Evolutionary conservation across 2,329 filamentous ascomycete species (phyloP).

Genomic region (Pseudogymnoascus sp.): DNA sequence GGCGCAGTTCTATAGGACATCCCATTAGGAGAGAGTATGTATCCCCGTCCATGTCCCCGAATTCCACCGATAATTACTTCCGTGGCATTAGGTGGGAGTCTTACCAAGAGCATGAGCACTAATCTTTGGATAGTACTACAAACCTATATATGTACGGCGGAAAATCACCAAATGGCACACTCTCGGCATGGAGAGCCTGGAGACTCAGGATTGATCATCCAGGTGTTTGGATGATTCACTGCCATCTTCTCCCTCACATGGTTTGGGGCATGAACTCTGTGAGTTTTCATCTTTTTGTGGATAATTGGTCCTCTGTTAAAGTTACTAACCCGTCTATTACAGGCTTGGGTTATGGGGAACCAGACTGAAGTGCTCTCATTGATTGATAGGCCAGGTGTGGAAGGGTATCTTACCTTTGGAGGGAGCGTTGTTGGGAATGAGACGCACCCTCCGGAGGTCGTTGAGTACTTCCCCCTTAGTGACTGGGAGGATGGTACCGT

Average conservation of each 20-base stretch:
- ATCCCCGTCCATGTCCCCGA: background rate
- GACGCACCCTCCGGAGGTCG: slow-evolving; percentile 22
- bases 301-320: background rate
- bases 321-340: background rate
- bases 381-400: slow-evolving; percentile 22
- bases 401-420: slow-evolving; percentile 30
- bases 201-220: slow-evolving; percentile 40
- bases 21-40: slow-evolving; percentile 10
- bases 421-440: slow-evolving; percentile 28
- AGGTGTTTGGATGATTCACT: slow-evolving; percentile 46
- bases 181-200: slow-evolving; percentile 43
- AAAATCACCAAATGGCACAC: background rate
- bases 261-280: slow-evolving; percentile 18
- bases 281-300: slow-evolving; percentile 18
- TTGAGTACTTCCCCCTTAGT: slow-evolving; percentile 4
- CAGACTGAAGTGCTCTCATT: slow-evolving; percentile 20
- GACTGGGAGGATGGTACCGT: background rate
- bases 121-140: slow-evolving; percentile 28
- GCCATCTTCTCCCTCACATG: slow-evolving; percentile 44
- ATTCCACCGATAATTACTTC: background rate
- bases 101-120: background rate
- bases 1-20: background rate
- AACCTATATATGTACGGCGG: slow-evolving; percentile 40
- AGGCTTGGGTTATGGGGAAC: slow-evolving; percentile 31
- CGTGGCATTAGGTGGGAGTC: background rate